A percentile compares a stretch with the other conserved stretches of the same genome.
Conservation (phyloP, 495 filamentous ascomycete species). For the Poronia punctata region DNA sequence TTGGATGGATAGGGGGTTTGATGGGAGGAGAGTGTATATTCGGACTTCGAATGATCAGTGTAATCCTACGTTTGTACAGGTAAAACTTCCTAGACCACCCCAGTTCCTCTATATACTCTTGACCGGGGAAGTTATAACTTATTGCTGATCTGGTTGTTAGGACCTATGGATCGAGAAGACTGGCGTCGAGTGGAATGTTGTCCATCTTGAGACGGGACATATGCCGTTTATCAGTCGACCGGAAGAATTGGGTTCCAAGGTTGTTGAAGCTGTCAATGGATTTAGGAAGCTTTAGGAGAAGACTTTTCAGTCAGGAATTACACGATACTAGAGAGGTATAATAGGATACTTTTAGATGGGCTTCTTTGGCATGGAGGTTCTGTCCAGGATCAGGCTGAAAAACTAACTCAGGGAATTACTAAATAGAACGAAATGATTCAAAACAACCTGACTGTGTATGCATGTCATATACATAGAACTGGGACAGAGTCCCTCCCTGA, state of each 20-base stretch:
- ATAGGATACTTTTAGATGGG: too few relatives aligned
- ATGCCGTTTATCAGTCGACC: conserved; percentile 8
- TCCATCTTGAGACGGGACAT: conserved; percentile 5
- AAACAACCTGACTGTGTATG: too few relatives aligned
- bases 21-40: conserved; percentile 2
- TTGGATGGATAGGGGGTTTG: conserved; percentile 5
- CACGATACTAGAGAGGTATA: too few relatives aligned
- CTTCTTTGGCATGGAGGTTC: too few relatives aligned
- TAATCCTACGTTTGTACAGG: background rate
- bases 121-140: background rate
- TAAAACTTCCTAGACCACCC: too few relatives aligned
- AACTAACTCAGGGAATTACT: too few relatives aligned
- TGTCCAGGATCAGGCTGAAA: too few relatives aligned
- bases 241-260: background rate
- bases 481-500: too few relatives aligned
- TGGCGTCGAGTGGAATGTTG: conserved; percentile 1
- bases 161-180: conserved; percentile 7
- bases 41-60: background rate
- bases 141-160: background rate
- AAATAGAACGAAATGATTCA: too few relatives aligned
- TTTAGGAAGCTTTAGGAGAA: background rate
- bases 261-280: background rate
- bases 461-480: too few relatives aligned
- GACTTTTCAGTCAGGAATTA: too few relatives aligned
- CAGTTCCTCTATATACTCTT: too few relatives aligned